Evolutionary conservation across 305 asterid genomes (phyloP), one percentile per base, ranked within the genome.

Genomic region (Solanum chacoense): DNA sequence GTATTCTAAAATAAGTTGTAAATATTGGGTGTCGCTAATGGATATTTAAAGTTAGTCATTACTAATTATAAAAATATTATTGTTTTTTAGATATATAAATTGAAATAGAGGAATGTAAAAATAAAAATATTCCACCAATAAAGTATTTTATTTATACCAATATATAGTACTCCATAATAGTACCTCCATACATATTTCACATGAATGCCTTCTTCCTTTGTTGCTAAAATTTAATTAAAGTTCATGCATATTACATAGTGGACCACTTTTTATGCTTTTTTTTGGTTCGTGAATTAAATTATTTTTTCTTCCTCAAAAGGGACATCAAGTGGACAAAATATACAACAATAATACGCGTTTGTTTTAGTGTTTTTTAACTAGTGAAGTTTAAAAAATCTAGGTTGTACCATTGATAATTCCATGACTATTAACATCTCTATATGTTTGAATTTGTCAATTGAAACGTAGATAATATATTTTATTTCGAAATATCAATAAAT

Each of bases 141-240:
- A 1, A 2, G 36, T 40, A 18, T 80, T 12, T 12, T 2, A 83
- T 28, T 12, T 12, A 32, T 59, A 37, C 28, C n/a, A 89, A 75
- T 32, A 76, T 55, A 55, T 38, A 55, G 75, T 31, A 29, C 10
- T 18, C 24, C 11, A 35, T 55, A 26, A 76, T 14, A 28, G 65
- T 34, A 85, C 80, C 67, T 72, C 36, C 88, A 86, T 63, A 89
- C 81, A 63, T 88, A 76, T 63, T 76, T 75, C 89, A 89, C 90
- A 85, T 89, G 91, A 77, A 80, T 77, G 34, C 81, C 80, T 74
- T 77, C 45, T 65, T 76, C 45, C 81, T 29, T 74, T 84, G 89
- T 40, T 73, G 63, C 74, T 24, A 18, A 28, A 67, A 77, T 59
- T 71, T 28, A 77, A 67, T 7, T 74, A 16, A 69, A 28, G 78